Conservation (phyloP, 1,139 yeast genomes). For the Candida sp. region DNA sequence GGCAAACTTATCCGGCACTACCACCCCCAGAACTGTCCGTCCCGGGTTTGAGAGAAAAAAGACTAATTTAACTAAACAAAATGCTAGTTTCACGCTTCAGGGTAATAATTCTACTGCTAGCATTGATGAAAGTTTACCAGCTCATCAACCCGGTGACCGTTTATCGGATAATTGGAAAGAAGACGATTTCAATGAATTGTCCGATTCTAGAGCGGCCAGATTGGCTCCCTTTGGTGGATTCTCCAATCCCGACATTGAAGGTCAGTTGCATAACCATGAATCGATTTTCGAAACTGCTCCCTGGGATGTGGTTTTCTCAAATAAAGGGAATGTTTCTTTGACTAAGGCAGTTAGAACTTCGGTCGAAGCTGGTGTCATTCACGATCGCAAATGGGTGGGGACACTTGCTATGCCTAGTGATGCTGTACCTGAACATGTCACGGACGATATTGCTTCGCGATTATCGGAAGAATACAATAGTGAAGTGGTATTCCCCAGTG, state of each 20-base stretch:
- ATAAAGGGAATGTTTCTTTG: conserved; percentile 87
- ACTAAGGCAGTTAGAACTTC: conserved; percentile 81
- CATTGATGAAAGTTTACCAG: conserved; percentile 18
- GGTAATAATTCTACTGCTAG: conserved; percentile 30
- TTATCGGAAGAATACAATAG: conserved; percentile 50
- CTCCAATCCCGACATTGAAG: conserved; percentile 51
- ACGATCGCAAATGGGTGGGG: conserved; percentile 75
- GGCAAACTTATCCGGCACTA: conserved; percentile 10
- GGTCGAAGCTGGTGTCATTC: conserved; percentile 41
- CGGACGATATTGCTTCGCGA: conserved; percentile 42
- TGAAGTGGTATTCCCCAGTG: conserved; percentile 70
- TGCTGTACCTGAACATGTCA: conserved; percentile 57
- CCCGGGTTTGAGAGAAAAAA: conserved; percentile 9
- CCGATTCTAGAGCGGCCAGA: conserved; percentile 25
- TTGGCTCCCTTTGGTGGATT: conserved; percentile 79
- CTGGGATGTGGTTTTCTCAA: conserved; percentile 68
- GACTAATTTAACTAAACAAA: conserved; percentile 12
- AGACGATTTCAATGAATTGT: conserved; percentile 25
- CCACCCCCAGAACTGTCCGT: conserved; percentile 2
- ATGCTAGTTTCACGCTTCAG: conserved; percentile 20
- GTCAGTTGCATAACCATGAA: conserved; percentile 39
- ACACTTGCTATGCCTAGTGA: conserved; percentile 91
- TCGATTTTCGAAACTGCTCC: conserved; percentile 69
- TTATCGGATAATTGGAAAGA: conserved; percentile 11
- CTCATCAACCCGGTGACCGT: neutral